A percentile compares a stretch with the other conserved stretches of the same genome.
phyloP scores from a whole-genome alignment of 2,329 filamentous ascomycete genomes.

The Meredithiella fracta region DNA sequence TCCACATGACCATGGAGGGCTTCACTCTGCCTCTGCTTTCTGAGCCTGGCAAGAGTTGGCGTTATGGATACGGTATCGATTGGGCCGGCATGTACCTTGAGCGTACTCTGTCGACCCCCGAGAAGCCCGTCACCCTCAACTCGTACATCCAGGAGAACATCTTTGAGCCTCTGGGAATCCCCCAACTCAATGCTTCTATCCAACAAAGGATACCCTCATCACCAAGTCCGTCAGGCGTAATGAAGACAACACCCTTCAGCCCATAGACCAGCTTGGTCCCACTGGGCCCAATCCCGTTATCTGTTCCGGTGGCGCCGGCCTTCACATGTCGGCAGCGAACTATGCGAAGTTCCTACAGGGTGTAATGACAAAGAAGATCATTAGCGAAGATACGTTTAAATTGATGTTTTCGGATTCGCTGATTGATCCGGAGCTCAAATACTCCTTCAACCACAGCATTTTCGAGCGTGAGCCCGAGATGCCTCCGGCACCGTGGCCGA shows the following conservation, averaged over 20 bases:
- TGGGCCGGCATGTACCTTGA: constrained; percentile 32
- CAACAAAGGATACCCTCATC: constrained; percentile 16
- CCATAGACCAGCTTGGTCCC: constrained; percentile 13
- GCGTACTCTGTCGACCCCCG: constrained; percentile 10
- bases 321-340: constrained; percentile 27
- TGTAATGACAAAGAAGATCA: constrained; percentile 20
- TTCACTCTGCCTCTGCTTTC: constrained; percentile 29
- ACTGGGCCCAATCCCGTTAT: constrained; percentile 21
- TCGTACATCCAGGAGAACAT: constrained; percentile 24
- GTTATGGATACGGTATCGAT: constrained; percentile 31
- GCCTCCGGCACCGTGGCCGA: constrained; percentile 17
- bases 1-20: constrained; percentile 22
- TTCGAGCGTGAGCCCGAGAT: constrained; percentile 22
- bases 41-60: constrained; percentile 31
- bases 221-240: background rate
- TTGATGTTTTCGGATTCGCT: constrained; percentile 28
- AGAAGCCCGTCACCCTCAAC: constrained; percentile 22
- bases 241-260: constrained; percentile 16
- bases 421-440: constrained; percentile 18
- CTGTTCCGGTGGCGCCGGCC: constrained; percentile 28
- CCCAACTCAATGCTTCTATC: constrained; percentile 21
- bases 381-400: constrained; percentile 20
- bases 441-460: constrained; percentile 16
- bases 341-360: constrained; percentile 23
- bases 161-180: constrained; percentile 23